Base-by-base conservation (phyloP, 2,329 filamentous ascomycete species). In the Byssothecium circinans region DNA sequence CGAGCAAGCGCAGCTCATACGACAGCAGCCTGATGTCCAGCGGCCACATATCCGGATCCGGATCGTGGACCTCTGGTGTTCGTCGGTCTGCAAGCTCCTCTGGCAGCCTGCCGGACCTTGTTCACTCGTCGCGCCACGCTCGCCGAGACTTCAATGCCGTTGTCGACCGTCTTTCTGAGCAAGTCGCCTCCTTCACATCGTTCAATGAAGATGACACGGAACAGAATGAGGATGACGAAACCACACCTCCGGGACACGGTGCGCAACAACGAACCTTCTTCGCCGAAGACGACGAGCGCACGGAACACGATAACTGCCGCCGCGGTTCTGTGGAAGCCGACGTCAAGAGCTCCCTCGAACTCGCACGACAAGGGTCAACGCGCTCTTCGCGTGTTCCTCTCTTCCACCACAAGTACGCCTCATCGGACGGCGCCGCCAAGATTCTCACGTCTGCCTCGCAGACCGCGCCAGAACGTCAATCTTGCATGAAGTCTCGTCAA, bases 1-100 rank as follows among this genome's bases (percentile, higher is more conserved):
- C 79, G 42, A 81, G 79, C 71, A 80, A 80, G 52, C 77, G 76
- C 54, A 80, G 78, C 60, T 82, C 79, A 4, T 79, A 81, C 47
- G 79, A 82, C 59, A 81, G 78, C 60, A 75, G 81, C 52, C 73
- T 80, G 33, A 68, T 79, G 43, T 80, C 78, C 6, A 65, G 61
- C 6, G 56, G 58, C 14, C 61, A 63, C 35, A 58, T 56, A 37
- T 67, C 64, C 12, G 20, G 18, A n/a, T 32, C 29, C 14, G 60
- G 62, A 20, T 61, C 67, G 4, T 65, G 69, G 62, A 66, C 58
- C 43, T 65, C 67, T 22, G 35, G 35, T 22, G 45, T 67, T 10
- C 64, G 67, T 25, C 67, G 65, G 25, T 71, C 69, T 37, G 67
- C 66, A 23, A 67, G 68, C 50, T 73, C 70, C 19, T 63, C 65